These are phyloP conservation scores for Aspergillus avenaceus DNA, from an alignment of 495 filamentous ascomycete genomes.

Conservation along the genomic window DNA sequence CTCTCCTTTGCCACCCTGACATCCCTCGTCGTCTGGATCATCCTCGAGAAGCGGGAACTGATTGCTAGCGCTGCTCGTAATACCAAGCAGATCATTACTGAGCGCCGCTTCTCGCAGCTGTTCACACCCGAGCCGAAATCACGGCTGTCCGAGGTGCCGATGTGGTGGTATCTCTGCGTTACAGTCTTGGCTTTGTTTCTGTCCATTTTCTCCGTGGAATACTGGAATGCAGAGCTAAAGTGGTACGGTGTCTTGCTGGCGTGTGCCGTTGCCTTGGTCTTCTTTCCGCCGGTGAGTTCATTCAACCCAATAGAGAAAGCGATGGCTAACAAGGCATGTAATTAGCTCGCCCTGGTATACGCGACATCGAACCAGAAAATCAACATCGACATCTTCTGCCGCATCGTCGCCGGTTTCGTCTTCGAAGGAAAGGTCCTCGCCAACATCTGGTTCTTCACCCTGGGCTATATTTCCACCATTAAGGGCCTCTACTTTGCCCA, in stretches of 20 bases:
- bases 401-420: slow-evolving; percentile 71
- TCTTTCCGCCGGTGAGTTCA: slow-evolving; percentile 22
- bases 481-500: slow-evolving; percentile 85
- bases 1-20: slow-evolving; percentile 77
- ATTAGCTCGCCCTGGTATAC: slow-evolving; percentile 79
- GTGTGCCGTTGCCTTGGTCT: slow-evolving; percentile 63
- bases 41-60: slow-evolving; percentile 38
- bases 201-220: slow-evolving; percentile 75
- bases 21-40: slow-evolving; percentile 62
- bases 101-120: slow-evolving; percentile 47
- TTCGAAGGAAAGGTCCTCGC: slow-evolving; percentile 84
- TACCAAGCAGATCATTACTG: slow-evolving; percentile 8
- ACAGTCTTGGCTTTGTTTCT: slow-evolving; percentile 67
- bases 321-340: slow-evolving; percentile 38
- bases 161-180: slow-evolving; percentile 70
- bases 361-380: slow-evolving; percentile 81
- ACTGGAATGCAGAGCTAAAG: slow-evolving; percentile 69
- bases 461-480: slow-evolving; percentile 75
- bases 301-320: not conserved
- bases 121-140: slow-evolving; percentile 24
- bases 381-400: slow-evolving; percentile 72
- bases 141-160: slow-evolving; percentile 66
- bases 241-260: slow-evolving; percentile 66
- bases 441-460: slow-evolving; percentile 70
- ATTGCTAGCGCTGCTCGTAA: slow-evolving; percentile 14